Conservation (phyloP, 352 stramenopile genomes). For the Hyaloperonospora brassicae region DNA sequence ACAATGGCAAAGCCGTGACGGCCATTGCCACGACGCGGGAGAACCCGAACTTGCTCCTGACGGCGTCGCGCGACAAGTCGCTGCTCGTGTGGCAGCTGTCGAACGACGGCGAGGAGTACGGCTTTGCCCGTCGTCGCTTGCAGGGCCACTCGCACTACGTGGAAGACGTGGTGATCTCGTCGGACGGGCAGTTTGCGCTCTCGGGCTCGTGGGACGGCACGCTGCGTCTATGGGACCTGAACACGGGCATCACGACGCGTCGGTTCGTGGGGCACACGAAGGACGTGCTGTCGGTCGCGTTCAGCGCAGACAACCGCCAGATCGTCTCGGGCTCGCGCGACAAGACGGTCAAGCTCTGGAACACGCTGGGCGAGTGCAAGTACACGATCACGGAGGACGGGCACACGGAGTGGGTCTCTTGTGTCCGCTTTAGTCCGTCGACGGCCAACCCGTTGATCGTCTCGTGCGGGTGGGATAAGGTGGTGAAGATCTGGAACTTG, state of each 20-base stretch:
- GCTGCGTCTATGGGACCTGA: conserved; percentile 99
- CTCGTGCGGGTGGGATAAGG: conserved; percentile 98
- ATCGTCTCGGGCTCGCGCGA: conserved; percentile 99
- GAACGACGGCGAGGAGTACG: conserved; percentile 96
- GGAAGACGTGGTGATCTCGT: conserved; percentile 98
- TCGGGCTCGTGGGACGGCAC: conserved; percentile 98
- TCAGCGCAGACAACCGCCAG: conserved; percentile 98
- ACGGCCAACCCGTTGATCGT: conserved; percentile 96
- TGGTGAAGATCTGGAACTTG: conserved; percentile 99
- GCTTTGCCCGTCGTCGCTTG: conserved; percentile 94
- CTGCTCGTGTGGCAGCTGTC: conserved; percentile 84
- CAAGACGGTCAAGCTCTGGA: conserved; percentile 99
- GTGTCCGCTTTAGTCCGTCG: conserved; percentile 97
- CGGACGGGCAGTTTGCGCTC: conserved; percentile 98
- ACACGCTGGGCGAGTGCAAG: conserved; percentile 99
- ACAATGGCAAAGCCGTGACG: conserved; percentile 88
- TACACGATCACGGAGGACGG: conserved; percentile 98
- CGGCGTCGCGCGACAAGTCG: conserved; percentile 96
- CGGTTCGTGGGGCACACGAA: conserved; percentile 99
- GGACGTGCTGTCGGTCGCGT: conserved; percentile 99
- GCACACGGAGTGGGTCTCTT: conserved; percentile 99
- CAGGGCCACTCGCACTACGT: conserved; percentile 99
- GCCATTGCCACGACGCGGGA: conserved; percentile 97
- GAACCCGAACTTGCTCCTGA: conserved; percentile 98
- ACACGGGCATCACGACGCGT: conserved; percentile 97